phyloP scores from a whole-genome alignment of 2,329 filamentous ascomycete species.

The Acrodontium crateriforme region DNA sequence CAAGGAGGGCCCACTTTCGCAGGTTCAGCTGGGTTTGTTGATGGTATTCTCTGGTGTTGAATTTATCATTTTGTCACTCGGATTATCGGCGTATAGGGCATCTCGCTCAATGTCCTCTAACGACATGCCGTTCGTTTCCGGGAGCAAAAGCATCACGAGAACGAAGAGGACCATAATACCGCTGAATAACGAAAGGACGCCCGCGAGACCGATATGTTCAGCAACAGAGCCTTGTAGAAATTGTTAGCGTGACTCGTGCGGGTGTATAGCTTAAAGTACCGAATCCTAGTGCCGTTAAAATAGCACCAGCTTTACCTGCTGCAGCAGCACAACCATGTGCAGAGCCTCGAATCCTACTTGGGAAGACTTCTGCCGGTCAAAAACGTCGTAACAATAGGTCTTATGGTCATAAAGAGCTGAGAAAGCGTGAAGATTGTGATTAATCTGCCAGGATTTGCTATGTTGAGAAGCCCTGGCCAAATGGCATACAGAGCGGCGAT shows the following conservation, averaged over 20 bases:
- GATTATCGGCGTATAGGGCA: not conserved
- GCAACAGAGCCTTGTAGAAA: too few relatives aligned
- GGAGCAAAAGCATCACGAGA: constrained; percentile 1
- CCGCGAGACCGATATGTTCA: constrained; percentile 2
- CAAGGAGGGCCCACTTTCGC: too few relatives aligned
- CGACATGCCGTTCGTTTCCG: constrained; percentile 3
- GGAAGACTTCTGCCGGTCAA: constrained; percentile 38
- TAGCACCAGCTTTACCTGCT: constrained; percentile 38
- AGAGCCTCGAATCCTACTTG: constrained; percentile 39
- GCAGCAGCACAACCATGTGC: constrained; percentile 40
- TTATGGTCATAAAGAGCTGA: constrained; percentile 34
- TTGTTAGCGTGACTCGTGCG: too few relatives aligned
- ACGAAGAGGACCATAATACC: constrained; percentile 3
- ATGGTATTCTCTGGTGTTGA: too few relatives aligned
- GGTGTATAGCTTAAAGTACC: too few relatives aligned
- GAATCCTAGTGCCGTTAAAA: constrained; percentile 27
- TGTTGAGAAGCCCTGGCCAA: constrained; percentile 2
- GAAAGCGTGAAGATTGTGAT: constrained; percentile 20
- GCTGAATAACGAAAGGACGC: constrained; percentile 2
- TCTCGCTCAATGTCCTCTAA: constrained; percentile 3
- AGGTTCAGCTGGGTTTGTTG: too few relatives aligned
- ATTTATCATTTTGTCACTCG: too few relatives aligned
- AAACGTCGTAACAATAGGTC: constrained; percentile 15
- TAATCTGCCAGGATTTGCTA: constrained; percentile 1
- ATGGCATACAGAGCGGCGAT: constrained; percentile 2